Evolutionary conservation across 225 moss, liverwort and hornwort species (phyloP).

Genomic region (Ulota crispa): DNA sequence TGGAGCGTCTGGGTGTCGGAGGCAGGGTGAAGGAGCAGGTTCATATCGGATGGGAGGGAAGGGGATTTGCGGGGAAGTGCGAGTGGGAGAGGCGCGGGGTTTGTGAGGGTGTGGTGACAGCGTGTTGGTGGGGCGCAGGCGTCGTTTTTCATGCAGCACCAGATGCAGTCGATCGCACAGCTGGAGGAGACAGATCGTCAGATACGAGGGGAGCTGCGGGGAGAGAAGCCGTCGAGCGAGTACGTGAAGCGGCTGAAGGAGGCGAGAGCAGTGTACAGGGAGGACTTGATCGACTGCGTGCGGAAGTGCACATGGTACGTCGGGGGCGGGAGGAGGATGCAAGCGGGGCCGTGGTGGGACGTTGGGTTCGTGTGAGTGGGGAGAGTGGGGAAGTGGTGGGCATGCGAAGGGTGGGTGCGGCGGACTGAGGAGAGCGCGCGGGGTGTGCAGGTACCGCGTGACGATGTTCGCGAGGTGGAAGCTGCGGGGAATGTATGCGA

Average conservation of each 20-base stretch:
- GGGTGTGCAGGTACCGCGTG: slow-evolving; percentile 78
- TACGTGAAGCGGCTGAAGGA: slow-evolving; percentile 88
- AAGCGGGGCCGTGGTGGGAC: no score
- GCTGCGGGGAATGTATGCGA: slow-evolving; percentile 97
- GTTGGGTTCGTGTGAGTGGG: neutral
- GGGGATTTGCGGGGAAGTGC: neutral
- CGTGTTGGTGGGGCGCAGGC: slow-evolving; percentile 43
- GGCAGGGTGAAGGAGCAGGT: neutral
- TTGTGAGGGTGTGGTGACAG: neutral
- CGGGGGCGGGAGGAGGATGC: neutral
- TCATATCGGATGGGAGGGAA: no score
- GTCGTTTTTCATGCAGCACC: slow-evolving; percentile 86
- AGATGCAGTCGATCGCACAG: slow-evolving; percentile 88
- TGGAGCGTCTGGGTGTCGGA: neutral
- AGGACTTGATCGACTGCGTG: slow-evolving; percentile 89
- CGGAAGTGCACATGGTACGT: slow-evolving; percentile 91
- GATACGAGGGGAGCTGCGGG: slow-evolving; percentile 75
- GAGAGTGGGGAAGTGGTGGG: neutral
- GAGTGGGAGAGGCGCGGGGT: neutral
- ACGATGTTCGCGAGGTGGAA: slow-evolving; percentile 97
- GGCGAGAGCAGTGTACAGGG: slow-evolving; percentile 76
- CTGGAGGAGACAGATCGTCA: slow-evolving; percentile 96
- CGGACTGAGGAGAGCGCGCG: neutral
- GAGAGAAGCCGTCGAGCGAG: slow-evolving; percentile 65
- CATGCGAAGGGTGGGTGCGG: neutral